Evolutionary conservation across 2,329 filamentous ascomycete genomes (phyloP).

Genomic region (Calonectria honghensis): DNA sequence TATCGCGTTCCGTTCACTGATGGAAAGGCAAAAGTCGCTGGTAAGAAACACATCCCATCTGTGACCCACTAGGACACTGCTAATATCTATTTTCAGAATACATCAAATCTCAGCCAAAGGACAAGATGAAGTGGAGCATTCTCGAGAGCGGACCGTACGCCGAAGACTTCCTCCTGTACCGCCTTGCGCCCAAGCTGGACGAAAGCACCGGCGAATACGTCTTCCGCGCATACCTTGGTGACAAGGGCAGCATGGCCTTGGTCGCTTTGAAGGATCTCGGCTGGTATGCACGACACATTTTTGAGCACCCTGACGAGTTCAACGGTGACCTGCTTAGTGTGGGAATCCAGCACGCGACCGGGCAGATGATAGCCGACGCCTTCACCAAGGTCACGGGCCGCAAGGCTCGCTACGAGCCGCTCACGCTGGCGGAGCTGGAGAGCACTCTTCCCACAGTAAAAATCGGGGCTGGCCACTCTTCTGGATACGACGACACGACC

Average conservation of each 20-base stretch:
- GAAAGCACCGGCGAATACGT: conserved; percentile 4
- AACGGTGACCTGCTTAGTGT: conserved; percentile 40
- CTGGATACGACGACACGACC: conserved; percentile 38
- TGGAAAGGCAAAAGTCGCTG: conserved; percentile 24
- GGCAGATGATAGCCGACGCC: conserved; percentile 32
- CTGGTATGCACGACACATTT: conserved; percentile 40
- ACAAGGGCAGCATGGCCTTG: conserved; percentile 20
- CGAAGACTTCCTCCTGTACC: conserved; percentile 20
- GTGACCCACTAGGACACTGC: neutral
- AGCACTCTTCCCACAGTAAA: neutral
- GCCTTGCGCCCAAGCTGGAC: neutral
- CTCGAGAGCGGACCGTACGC: conserved; percentile 22
- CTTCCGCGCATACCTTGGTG: conserved; percentile 12
- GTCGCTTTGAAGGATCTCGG: conserved; percentile 35
- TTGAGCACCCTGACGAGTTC: conserved; percentile 40
- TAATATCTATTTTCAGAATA: neutral
- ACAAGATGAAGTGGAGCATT: conserved; percentile 25
- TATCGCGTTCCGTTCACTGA: conserved; percentile 28
- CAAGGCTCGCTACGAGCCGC: conserved; percentile 36
- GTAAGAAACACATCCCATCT: neutral
- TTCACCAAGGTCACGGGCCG: conserved; percentile 39
- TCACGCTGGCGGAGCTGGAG: conserved; percentile 18
- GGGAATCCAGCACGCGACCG: conserved; percentile 39
- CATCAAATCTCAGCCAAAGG: conserved; percentile 18
- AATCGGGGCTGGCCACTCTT: conserved; percentile 3